Evolutionary conservation across 768 basidiomycete genomes (phyloP).

Genomic region (Lactarius psammicola): DNA sequence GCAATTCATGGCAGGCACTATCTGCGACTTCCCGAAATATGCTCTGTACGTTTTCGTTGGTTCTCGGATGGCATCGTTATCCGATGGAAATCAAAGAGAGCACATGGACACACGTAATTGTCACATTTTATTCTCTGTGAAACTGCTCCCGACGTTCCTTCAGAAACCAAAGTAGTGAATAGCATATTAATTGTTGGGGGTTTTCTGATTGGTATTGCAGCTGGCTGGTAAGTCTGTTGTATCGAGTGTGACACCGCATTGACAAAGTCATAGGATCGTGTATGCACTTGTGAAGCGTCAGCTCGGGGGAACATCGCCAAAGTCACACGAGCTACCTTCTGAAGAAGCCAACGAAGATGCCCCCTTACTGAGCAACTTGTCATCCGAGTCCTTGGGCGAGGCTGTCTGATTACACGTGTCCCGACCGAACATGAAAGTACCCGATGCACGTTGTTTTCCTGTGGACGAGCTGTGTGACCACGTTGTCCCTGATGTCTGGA

Average conservation of each 20-base stretch:
- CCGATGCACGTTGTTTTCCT: neutral
- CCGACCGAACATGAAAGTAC: neutral
- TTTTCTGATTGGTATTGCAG: constrained; percentile 52
- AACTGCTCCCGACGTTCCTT: constrained; percentile 7
- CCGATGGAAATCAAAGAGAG: constrained; percentile 70
- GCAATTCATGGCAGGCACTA: constrained; percentile 76
- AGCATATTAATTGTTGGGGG: constrained; percentile 56
- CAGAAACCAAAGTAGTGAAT: constrained; percentile 68
- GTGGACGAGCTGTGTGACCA: neutral
- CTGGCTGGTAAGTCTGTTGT: constrained; percentile 58
- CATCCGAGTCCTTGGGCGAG: constrained; percentile 31
- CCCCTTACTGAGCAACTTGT: constrained; percentile 46
- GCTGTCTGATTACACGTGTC: constrained; percentile 11
- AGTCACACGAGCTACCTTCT: constrained; percentile 53
- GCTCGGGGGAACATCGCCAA: constrained; percentile 48
- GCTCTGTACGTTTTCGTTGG: constrained; percentile 77
- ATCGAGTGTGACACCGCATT: constrained; percentile 6
- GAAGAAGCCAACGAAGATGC: constrained; percentile 61
- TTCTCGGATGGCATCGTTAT: constrained; percentile 65
- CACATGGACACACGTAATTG: constrained; percentile 73
- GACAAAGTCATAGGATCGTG: constrained; percentile 50
- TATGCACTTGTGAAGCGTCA: constrained; percentile 61
- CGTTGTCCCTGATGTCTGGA: neutral
- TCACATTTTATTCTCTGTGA: constrained; percentile 10
- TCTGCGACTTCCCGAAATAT: constrained; percentile 67